These are phyloP conservation scores for Blepharisma stoltei DNA, from an alignment of 73 alveolate genomes.

Conservation along the genomic window DNA sequence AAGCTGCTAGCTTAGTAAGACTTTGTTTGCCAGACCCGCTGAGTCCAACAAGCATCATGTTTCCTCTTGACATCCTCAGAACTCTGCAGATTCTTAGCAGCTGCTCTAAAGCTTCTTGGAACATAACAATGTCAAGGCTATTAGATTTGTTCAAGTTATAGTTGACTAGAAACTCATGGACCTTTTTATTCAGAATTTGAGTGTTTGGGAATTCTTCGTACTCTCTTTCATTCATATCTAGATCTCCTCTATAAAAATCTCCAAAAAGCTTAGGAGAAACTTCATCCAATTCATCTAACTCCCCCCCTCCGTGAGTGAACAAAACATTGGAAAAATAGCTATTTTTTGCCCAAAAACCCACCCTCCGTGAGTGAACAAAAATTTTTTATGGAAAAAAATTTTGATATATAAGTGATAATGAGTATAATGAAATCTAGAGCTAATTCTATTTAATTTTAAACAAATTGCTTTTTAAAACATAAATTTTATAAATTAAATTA, in stretches of 20 bases:
- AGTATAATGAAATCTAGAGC: too few relatives aligned
- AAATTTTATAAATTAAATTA: too few relatives aligned
- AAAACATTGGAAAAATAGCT: too few relatives aligned
- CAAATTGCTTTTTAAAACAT: too few relatives aligned
- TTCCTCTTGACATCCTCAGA: slow-evolving; percentile 85
- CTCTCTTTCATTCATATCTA: slow-evolving; percentile 75
- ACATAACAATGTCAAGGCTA: slow-evolving; percentile 84
- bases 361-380: too few relatives aligned
- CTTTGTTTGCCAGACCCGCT: slow-evolving; percentile 99
- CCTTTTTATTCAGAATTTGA: slow-evolving; percentile 56
- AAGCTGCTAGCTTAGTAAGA: slow-evolving; percentile 79
- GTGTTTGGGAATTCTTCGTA: slow-evolving; percentile 84
- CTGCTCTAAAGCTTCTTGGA: slow-evolving; percentile 89
- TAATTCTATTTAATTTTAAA: too few relatives aligned
- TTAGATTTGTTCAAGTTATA: slow-evolving; percentile 80
- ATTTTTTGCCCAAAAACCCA: too few relatives aligned
- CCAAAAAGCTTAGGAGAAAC: slow-evolving; percentile 64
- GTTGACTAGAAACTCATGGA: slow-evolving; percentile 75
- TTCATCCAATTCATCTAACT: slow-evolving; percentile 65
- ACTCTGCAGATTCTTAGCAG: slow-evolving; percentile 87
- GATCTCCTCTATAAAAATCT: slow-evolving; percentile 72
- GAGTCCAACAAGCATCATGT: slow-evolving; percentile 91
- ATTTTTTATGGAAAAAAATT: too few relatives aligned
- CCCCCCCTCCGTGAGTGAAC: too few relatives aligned
- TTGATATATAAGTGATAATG: too few relatives aligned